Percentiles rank a stretch among this genome's conserved stretches.
Conservation (phyloP, 2,329 filamentous ascomycete species). For the Pseudovirgaria hyperparasitica region DNA sequence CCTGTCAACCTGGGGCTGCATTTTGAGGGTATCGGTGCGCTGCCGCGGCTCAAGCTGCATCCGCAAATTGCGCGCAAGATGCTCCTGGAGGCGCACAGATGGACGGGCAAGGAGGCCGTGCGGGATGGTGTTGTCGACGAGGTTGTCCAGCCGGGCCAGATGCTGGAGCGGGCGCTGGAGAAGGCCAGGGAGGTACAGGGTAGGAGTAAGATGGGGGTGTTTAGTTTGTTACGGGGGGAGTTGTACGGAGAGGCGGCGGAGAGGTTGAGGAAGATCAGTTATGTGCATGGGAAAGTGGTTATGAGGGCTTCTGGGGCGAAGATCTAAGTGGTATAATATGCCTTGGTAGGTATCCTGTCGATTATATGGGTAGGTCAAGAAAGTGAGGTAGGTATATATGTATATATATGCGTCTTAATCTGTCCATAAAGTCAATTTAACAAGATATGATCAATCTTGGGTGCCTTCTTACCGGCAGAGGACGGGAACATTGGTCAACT, state of each 20-base stretch:
- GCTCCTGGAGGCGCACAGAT: slow-evolving; percentile 42
- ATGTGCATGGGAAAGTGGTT: slow-evolving; percentile 36
- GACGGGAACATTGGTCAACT: too few relatives aligned
- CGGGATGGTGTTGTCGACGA: slow-evolving; percentile 42
- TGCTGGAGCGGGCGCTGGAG: slow-evolving; percentile 35
- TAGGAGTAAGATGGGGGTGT: slow-evolving; percentile 37
- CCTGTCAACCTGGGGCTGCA: slow-evolving; percentile 43
- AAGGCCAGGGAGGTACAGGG: slow-evolving; percentile 30
- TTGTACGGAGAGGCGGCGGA: slow-evolving; percentile 41
- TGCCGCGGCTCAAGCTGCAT: slow-evolving; percentile 39
- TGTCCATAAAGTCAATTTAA: too few relatives aligned
- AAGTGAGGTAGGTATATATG: too few relatives aligned
- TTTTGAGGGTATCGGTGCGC: slow-evolving; percentile 41
- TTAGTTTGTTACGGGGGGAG: slow-evolving; percentile 38
- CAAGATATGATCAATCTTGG: too few relatives aligned
- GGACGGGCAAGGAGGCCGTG: slow-evolving; percentile 39
- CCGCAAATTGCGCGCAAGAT: slow-evolving; percentile 42
- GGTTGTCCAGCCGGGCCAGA: slow-evolving; percentile 34
- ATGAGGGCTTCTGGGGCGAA: slow-evolving; percentile 34
- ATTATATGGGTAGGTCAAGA: too few relatives aligned
- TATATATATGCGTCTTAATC: too few relatives aligned
- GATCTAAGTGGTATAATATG: slow-evolving; percentile 21
- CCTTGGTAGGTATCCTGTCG: too few relatives aligned
- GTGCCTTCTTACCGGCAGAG: too few relatives aligned
- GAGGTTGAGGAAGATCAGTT: slow-evolving; percentile 39